phyloP scores from a whole-genome alignment of 75 land plant species.

The Selaginella tamariscina region DNA sequence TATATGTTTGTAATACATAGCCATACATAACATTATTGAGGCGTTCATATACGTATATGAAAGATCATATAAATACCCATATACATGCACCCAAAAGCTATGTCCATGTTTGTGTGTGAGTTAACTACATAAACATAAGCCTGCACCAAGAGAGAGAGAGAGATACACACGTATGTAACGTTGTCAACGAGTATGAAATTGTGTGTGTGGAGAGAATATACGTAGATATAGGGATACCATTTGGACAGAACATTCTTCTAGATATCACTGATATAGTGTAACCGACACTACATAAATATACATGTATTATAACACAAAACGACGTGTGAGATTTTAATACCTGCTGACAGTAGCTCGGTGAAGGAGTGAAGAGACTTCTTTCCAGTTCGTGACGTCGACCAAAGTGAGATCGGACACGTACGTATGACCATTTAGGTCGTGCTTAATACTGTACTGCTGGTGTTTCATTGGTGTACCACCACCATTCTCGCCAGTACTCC shows the following conservation, averaged over 20 bases:
- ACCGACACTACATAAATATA: background rate
- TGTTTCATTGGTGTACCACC: slow-evolving; percentile 7
- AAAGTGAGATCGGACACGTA: background rate
- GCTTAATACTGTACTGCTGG: background rate
- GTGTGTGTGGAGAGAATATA: too few species aligned
- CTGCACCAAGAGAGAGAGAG: too few species aligned
- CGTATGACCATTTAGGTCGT: slow-evolving; percentile 2
- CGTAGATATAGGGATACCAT: too few species aligned
- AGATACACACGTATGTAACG: too few species aligned
- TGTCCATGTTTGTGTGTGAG: too few species aligned
- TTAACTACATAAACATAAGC: too few species aligned
- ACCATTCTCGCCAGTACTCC: background rate
- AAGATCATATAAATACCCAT: background rate
- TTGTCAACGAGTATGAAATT: too few species aligned
- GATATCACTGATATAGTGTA: too few species aligned
- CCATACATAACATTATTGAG: too few species aligned
- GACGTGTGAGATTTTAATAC: background rate
- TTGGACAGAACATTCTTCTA: too few species aligned
- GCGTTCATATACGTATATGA: too few species aligned
- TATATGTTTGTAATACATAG: too few species aligned
- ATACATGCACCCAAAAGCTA: background rate
- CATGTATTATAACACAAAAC: background rate
- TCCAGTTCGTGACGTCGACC: slow-evolving; percentile 7
- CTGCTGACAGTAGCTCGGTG: background rate
- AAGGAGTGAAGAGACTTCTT: slow-evolving; percentile 6